Conservation (phyloP, 2,329 filamentous ascomycete genomes). For the Cytospora schulzeri region DNA sequence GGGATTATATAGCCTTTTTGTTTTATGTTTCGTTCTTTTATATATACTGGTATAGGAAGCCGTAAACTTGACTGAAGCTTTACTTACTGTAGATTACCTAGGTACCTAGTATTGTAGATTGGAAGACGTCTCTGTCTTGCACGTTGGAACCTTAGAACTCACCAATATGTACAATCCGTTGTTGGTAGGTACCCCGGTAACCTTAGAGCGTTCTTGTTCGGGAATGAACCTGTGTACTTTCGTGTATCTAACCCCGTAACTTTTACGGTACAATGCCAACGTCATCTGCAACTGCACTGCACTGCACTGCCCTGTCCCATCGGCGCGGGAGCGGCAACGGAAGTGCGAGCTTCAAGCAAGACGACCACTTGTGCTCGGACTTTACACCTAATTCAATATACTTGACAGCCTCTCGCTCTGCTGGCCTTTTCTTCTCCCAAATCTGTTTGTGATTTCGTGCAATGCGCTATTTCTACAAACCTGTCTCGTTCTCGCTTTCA, state of each 20-base stretch:
- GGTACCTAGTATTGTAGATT: no score
- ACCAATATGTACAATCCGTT: no score
- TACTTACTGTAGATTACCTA: not conserved
- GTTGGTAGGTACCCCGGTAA: no score
- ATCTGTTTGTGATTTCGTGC: constrained; percentile 12
- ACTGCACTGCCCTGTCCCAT: not conserved
- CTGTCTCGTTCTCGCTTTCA: constrained; percentile 8
- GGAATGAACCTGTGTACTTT: not conserved
- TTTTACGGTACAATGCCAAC: no score
- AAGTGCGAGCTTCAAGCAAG: not conserved
- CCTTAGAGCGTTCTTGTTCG: not conserved
- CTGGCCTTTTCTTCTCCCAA: not conserved
- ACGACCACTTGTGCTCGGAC: not conserved
- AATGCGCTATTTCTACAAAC: constrained; percentile 4
- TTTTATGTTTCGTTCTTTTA: not conserved
- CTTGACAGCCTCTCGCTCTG: not conserved
- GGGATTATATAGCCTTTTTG: not conserved
- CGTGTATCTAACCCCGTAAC: not conserved
- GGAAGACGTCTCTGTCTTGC: no score
- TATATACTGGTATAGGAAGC: no score
- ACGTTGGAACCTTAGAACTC: no score
- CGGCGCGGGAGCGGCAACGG: not conserved
- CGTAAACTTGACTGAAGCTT: not conserved
- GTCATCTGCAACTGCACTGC: not conserved
- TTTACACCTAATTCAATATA: constrained; percentile 2